Evolutionary conservation across 1,284 basidiomycete genomes (phyloP), one percentile per base, ranked within the genome.

Genomic region (Pseudozyma hubeiensis): DNA sequence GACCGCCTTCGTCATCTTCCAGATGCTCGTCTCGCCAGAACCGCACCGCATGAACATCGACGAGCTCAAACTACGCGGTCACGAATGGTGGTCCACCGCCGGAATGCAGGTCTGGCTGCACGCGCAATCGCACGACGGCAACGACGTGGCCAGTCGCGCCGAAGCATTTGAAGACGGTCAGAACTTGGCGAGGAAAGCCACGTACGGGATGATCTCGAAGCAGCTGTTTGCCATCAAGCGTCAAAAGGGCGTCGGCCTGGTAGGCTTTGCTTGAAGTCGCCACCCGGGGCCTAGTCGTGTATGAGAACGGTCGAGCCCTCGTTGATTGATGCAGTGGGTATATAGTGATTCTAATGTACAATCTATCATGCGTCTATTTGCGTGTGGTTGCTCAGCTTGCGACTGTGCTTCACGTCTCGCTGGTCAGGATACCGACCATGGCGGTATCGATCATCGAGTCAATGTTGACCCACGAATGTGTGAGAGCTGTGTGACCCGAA

Each of bases 391-490:
- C 41, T 6, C 13, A 24, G 24, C 35, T 9, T 37, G 35, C 35
- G 35, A 41, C 10, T 24, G 24, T 24, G 16, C 40, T 39, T 59
- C 50, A 60, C 11, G 58, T 51, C 49, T 74, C 65, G 55, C 47
- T 55, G 5, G 59, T 63, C 30, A 97, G 86, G 75, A 97, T 91
- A 14, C 96, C 96, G 49, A 98, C 90, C 64, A 97, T 87, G 84
- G 93, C 96, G 43, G 90, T 88, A 83, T 97, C 94, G 44, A 99
- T 88, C 91, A 98, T 95, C 75, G 91, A 91, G 65, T 98, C 95
- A 24, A 90, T 88, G 79, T 94, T 97, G 33, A 99, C 94, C 96
- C 95, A 99, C 7, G 90, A 91, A 79, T 93, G 91, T 39, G 82
- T 84, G n/a, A 81, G 71, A 50, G 80, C 81, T 81, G 53, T 9